phyloP scores from a whole-genome alignment of 306 rosid species.

The Quercus suber region DNA sequence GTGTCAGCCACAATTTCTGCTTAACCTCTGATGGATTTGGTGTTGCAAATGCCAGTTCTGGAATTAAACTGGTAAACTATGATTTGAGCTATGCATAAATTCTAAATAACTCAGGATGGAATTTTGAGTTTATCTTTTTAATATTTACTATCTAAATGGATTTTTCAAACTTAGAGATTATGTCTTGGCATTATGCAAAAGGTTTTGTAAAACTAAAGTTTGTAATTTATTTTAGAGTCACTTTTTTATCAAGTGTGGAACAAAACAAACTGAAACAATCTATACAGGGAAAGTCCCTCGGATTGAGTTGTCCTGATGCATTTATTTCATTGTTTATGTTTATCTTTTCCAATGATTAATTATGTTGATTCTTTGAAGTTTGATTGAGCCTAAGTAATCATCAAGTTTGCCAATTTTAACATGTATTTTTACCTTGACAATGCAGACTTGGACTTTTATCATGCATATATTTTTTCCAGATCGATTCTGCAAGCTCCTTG shows the following conservation, averaged over 20 bases:
- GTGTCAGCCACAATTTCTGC: conserved; percentile 4
- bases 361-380: too few species aligned
- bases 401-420: too few species aligned
- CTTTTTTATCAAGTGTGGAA: neutral
- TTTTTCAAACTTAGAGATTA: neutral
- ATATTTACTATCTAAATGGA: neutral
- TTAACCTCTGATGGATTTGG: conserved; percentile 14
- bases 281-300: neutral
- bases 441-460: too few species aligned
- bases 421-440: too few species aligned
- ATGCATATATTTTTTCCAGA: too few species aligned
- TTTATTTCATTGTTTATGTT: too few species aligned
- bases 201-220: neutral
- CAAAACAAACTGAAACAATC: neutral
- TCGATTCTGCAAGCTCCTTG: too few species aligned
- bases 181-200: neutral
- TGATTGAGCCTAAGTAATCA: too few species aligned
- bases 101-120: neutral
- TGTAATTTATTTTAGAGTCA: neutral
- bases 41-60: conserved; percentile 23
- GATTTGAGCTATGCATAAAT: conserved; percentile 12
- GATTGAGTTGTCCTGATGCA: too few species aligned
- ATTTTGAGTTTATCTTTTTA: conserved; percentile 1
- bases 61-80: conserved; percentile 38
- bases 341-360: too few species aligned